Conservation (phyloP, 179 eudicot genomes). For the Patellifolia procumbens region DNA sequence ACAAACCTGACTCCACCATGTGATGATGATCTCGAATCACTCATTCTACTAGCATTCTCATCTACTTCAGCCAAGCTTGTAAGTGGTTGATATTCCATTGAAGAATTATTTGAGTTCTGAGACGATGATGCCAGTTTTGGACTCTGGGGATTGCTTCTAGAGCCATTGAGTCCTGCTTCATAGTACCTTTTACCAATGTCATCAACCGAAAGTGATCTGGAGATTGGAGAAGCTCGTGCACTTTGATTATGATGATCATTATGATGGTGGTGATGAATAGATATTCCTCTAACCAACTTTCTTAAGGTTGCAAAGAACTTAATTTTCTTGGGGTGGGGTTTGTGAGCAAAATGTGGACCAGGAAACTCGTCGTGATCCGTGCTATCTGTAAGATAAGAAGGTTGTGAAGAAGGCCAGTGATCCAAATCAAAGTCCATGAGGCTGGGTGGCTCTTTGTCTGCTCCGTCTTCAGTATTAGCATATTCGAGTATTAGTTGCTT, state of each 20-base stretch:
- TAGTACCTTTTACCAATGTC: conserved; percentile 30
- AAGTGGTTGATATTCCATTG: conserved; percentile 39
- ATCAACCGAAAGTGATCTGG: conserved; percentile 35
- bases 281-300: conserved; percentile 56
- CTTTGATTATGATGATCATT: conserved; percentile 7
- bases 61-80: conserved; percentile 32
- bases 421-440: conserved; percentile 58
- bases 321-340: conserved; percentile 40
- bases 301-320: conserved; percentile 60
- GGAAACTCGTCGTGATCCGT: conserved; percentile 60
- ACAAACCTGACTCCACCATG: conserved; percentile 24
- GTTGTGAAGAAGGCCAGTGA: conserved; percentile 59
- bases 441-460: conserved; percentile 31
- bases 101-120: conserved; percentile 42
- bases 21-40: conserved; percentile 6
- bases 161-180: conserved; percentile 20
- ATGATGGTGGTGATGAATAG: conserved; percentile 29
- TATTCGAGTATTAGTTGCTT: conserved; percentile 76
- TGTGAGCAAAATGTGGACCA: conserved; percentile 33
- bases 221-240: conserved; percentile 27
- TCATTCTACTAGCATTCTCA: conserved; percentile 8
- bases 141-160: conserved; percentile 24
- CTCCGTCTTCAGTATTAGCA: conserved; percentile 58
- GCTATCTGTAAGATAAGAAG: conserved; percentile 59
- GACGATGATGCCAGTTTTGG: conserved; percentile 38